Evolutionary conservation across 805 yeast species (phyloP).

Genomic region (Kodamaea leandrae): DNA sequence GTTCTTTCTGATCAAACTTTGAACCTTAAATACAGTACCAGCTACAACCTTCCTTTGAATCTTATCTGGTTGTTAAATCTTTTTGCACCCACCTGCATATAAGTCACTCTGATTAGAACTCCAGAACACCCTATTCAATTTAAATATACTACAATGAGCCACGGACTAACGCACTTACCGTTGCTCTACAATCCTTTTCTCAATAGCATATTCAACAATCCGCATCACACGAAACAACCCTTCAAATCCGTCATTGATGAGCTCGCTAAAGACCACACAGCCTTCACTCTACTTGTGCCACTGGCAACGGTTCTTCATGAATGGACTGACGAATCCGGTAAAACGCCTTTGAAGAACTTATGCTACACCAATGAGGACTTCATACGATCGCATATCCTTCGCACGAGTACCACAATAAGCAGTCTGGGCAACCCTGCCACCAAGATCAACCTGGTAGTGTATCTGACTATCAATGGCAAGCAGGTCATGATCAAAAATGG

Average conservation of each 20-base stretch:
- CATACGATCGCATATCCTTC: slow-evolving; percentile 59
- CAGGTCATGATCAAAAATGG: slow-evolving; percentile 57
- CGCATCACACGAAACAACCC: slow-evolving; percentile 41
- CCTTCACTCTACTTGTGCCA: slow-evolving; percentile 66
- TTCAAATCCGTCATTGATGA: slow-evolving; percentile 45
- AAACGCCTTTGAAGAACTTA: slow-evolving; percentile 44
- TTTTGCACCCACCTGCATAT: slow-evolving; percentile 2
- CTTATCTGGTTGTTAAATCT: too few relatives aligned
- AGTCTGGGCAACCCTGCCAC: slow-evolving; percentile 23
- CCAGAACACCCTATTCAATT: not conserved
- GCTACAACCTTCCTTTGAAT: too few relatives aligned
- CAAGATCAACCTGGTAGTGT: slow-evolving; percentile 42
- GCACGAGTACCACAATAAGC: slow-evolving; percentile 25
- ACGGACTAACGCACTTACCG: slow-evolving; percentile 42
- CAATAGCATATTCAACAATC: slow-evolving; percentile 65
- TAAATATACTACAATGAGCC: slow-evolving; percentile 2
- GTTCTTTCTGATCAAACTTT: too few relatives aligned
- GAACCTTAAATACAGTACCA: too few relatives aligned
- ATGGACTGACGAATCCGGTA: slow-evolving; percentile 27
- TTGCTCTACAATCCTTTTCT: slow-evolving; percentile 59
- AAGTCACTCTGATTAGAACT: too few relatives aligned
- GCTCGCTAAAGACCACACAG: slow-evolving; percentile 44
- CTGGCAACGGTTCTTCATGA: slow-evolving; percentile 45
- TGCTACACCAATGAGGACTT: slow-evolving; percentile 58
- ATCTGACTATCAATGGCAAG: slow-evolving; percentile 53